Evolutionary conservation across 2,329 filamentous ascomycete genomes (phyloP).

Genomic region (Fulvia fulva): DNA sequence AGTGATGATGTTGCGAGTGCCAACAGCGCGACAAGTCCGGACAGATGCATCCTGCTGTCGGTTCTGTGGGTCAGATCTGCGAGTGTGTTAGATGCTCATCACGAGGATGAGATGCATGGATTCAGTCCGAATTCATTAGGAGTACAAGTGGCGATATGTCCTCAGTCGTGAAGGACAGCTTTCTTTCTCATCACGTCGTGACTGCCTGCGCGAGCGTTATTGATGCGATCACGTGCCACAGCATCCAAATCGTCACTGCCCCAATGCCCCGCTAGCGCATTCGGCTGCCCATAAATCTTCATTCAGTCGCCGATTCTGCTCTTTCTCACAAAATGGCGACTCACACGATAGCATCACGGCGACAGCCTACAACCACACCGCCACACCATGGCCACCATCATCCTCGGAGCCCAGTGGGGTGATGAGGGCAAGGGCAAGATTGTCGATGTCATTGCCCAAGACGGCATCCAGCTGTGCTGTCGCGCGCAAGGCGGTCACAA

Average conservation of each 20-base stretch:
- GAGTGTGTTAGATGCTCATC: not conserved
- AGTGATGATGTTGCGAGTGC: constrained; percentile 11
- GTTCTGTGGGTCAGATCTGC: not conserved
- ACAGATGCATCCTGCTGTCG: constrained; percentile 7
- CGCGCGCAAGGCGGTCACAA: constrained; percentile 60
- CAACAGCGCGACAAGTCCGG: constrained; percentile 9
- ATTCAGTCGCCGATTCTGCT: constrained; percentile 1
- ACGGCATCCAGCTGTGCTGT: constrained; percentile 53
- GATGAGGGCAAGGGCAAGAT: constrained; percentile 59
- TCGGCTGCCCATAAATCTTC: constrained; percentile 5
- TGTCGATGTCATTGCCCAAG: constrained; percentile 43
- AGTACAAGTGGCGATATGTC: not conserved
- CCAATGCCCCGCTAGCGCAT: not conserved
- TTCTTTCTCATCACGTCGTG: not conserved
- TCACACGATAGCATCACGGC: constrained; percentile 7
- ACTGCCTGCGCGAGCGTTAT: no score
- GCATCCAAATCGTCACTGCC: not conserved
- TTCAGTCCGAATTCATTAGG: not conserved
- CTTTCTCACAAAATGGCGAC: constrained; percentile 23
- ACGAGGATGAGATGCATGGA: not conserved
- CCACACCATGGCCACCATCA: constrained; percentile 48
- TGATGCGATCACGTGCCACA: no score
- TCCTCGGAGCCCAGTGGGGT: constrained; percentile 60
- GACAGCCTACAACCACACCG: not conserved
- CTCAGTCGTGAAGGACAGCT: not conserved